Base-by-base conservation (phyloP, 2,329 filamentous ascomycete species). In the Lecanicillium sp. region DNA sequence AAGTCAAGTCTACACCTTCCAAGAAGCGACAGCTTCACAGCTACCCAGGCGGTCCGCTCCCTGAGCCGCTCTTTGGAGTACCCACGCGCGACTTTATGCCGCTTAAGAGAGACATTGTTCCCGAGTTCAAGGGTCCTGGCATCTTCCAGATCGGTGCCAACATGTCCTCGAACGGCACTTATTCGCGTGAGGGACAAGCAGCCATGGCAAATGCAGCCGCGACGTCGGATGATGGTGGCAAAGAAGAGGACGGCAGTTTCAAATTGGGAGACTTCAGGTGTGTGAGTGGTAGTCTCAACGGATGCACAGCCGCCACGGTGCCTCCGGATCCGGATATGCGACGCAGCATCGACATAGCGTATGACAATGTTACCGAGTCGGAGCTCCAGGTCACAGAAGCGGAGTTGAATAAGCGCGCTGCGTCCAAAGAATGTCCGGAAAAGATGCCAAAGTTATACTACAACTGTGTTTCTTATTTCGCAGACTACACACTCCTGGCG, bases 391-490 rank as follows among this genome's bases (percentile, higher is more conserved):
- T n/a, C n/a, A n/a, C 21, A 17, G 36, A 39, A 39, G 21, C 8
- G 14, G 36, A 15, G 3, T 24, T 39, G 23, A 23, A 20, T n/a
- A 26, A 39, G n/a, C 36, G 36, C 21, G 36, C 36, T 6, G 21
- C 36, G 14, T 20, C 36, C 9, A 5, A 23, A 8, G 36, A 39
- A 11, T 39, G 36, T n/a, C 36, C 36, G 14, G 36, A 39, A 10
- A 39, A 39, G 36, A 20, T 39, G 14, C 36, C 36, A 3, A 39
- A 26, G 36, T 23, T 39, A 3, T 39, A 39, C 21, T 39, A 39
- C 36, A 39, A 39, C 36, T 39, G 36, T 5, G 36, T 39, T n/a
- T 39, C 36, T 5, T 39, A 39, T 23, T 39, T 39, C 17, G 23
- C 36, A 14, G 36, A 39, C 36, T 39, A 39, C 12, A 39, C 36